phyloP scores from a whole-genome alignment of 108 stramenopile species.

The Seminavis robusta region DNA sequence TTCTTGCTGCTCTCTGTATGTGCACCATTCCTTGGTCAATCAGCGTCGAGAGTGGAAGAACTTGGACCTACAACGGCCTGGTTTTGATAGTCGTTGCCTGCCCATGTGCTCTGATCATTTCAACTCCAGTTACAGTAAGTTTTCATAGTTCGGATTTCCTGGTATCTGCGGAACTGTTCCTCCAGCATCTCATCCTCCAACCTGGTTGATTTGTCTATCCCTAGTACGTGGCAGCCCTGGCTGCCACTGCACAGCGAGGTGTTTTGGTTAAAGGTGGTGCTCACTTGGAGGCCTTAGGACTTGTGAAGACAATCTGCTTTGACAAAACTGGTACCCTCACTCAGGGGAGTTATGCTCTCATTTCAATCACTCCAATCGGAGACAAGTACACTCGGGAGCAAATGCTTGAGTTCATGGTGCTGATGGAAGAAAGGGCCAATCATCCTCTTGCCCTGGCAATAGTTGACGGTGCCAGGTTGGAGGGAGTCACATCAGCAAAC shows the following conservation, averaged over 20 bases:
- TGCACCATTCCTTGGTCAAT: constrained; percentile 77
- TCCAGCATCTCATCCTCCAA: no score
- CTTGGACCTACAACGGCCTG: constrained; percentile 63
- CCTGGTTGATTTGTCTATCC: no score
- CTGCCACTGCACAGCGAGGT: constrained; percentile 77
- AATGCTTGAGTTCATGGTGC: constrained; percentile 42
- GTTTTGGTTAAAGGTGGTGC: constrained; percentile 80
- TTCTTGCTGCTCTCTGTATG: constrained; percentile 55
- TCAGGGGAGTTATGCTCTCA: constrained; percentile 59
- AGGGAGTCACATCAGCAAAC: constrained; percentile 40
- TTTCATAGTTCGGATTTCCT: no score
- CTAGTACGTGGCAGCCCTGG: constrained; percentile 81
- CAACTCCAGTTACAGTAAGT: constrained; percentile 83
- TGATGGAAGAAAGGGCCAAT: constrained; percentile 65
- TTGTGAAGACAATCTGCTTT: constrained; percentile 51
- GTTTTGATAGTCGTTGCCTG: constrained; percentile 80
- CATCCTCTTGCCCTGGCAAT: constrained; percentile 78
- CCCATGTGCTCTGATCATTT: constrained; percentile 85
- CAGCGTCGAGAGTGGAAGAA: constrained; percentile 45
- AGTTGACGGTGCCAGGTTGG: constrained; percentile 53
- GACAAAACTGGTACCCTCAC: constrained; percentile 88
- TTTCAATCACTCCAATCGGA: constrained; percentile 41
- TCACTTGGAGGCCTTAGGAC: constrained; percentile 64
- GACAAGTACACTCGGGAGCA: constrained; percentile 25
- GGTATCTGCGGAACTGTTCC: no score